A percentile compares a stretch with the other conserved stretches of the same genome.
Evolutionary conservation across 441 rosid genomes (phyloP).

Genomic region (Adansonia grandidieri): DNA sequence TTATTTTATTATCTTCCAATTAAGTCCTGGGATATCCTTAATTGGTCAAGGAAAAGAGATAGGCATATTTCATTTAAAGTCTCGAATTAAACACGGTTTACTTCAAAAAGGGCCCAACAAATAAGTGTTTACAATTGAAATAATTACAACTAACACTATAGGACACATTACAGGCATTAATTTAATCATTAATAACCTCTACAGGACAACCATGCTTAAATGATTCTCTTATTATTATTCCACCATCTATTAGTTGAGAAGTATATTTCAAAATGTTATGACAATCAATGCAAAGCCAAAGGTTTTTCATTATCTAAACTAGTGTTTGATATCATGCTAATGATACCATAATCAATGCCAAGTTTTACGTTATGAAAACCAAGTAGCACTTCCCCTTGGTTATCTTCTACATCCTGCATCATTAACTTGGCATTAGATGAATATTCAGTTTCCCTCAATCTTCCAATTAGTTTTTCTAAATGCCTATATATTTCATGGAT

Average conservation of each 20-base stretch:
- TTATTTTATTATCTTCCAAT: no score
- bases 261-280: slow-evolving; percentile 36
- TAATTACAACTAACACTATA: slow-evolving; percentile 2
- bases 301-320: slow-evolving; percentile 37
- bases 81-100: no score
- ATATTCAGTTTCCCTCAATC: slow-evolving; percentile 36
- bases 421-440: slow-evolving; percentile 22
- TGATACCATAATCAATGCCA: slow-evolving; percentile 38
- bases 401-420: slow-evolving; percentile 41
- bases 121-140: not conserved
- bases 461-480: slow-evolving; percentile 32
- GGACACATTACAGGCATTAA: slow-evolving; percentile 5
- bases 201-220: slow-evolving; percentile 37
- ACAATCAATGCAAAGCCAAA: slow-evolving; percentile 35
- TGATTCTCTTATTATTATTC: slow-evolving; percentile 38
- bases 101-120: no score
- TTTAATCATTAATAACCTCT: slow-evolving; percentile 33
- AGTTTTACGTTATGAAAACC: slow-evolving; percentile 41
- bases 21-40: no score
- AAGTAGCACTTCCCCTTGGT: slow-evolving; percentile 35
- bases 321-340: slow-evolving; percentile 26
- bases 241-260: slow-evolving; percentile 33
- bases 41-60: no score
- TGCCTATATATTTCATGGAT: slow-evolving; percentile 32
- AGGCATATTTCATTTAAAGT: no score